These are phyloP conservation scores for Cutaneotrichosporon sp. DNA, from an alignment of 1,284 basidiomycete genomes.

Conservation along the genomic window DNA sequence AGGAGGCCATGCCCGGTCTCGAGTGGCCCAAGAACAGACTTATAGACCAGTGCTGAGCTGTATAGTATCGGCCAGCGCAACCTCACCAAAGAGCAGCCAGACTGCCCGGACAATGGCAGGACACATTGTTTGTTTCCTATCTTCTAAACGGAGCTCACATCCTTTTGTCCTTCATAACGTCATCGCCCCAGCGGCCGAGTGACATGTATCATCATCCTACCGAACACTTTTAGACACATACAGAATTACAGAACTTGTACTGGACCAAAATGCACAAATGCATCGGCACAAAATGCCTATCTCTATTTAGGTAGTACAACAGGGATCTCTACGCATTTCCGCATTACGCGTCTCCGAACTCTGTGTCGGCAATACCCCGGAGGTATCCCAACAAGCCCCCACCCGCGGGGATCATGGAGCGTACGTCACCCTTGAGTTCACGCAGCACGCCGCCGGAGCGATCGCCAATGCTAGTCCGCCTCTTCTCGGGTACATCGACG, in stretches of 20 bases:
- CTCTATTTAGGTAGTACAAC: not conserved
- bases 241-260: not conserved
- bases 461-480: slow-evolving; percentile 7
- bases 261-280: not conserved
- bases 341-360: slow-evolving; percentile 15
- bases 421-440: slow-evolving; percentile 72
- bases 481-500: slow-evolving; percentile 50
- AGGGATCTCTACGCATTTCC: not conserved
- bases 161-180: not conserved
- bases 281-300: not conserved
- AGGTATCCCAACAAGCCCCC: slow-evolving; percentile 54
- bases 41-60: slow-evolving; percentile 32
- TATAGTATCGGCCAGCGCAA: not conserved
- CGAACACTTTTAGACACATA: not conserved
- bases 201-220: not conserved
- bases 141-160: not conserved
- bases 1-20: slow-evolving; percentile 7
- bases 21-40: slow-evolving; percentile 39
- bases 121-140: not conserved
- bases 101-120: not conserved
- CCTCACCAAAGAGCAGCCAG: not conserved
- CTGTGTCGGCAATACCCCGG: slow-evolving; percentile 60
- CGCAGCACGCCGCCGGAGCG: slow-evolving; percentile 45
- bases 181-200: not conserved
- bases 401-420: slow-evolving; percentile 63